Evolutionary conservation across 208 protist species (phyloP).

Genomic region (Leptomonas seymouri): DNA sequence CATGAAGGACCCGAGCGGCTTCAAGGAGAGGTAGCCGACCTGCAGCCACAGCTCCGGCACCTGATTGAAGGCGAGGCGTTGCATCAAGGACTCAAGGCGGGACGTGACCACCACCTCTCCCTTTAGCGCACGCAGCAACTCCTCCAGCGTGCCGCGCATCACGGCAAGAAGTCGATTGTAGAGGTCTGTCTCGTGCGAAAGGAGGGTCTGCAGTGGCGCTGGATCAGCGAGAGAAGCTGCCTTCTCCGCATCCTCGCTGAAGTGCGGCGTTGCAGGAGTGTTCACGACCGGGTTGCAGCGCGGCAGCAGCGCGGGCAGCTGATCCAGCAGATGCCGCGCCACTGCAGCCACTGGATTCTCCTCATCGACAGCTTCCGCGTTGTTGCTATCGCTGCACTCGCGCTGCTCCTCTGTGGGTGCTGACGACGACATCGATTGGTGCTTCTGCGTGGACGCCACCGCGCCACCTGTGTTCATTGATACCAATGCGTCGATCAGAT

Average conservation of each 20-base stretch:
- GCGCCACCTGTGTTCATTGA: slow-evolving; percentile 49
- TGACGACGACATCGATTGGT: slow-evolving; percentile 25
- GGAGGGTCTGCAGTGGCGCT: slow-evolving; percentile 83
- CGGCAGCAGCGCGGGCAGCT: slow-evolving; percentile 54
- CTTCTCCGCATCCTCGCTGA: background rate
- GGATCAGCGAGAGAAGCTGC: slow-evolving; percentile 40
- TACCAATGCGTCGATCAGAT: slow-evolving; percentile 51
- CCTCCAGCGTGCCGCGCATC: slow-evolving; percentile 51
- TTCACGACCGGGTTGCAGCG: slow-evolving; percentile 38
- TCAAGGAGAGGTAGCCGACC: slow-evolving; percentile 93
- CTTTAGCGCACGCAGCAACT: slow-evolving; percentile 82
- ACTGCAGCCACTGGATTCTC: slow-evolving; percentile 52
- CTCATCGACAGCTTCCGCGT: slow-evolving; percentile 6
- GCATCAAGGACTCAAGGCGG: slow-evolving; percentile 76
- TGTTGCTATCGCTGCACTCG: slow-evolving; percentile 22
- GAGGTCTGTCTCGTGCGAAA: slow-evolving; percentile 88
- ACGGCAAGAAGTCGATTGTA: slow-evolving; percentile 81
- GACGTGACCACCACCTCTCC: slow-evolving; percentile 90
- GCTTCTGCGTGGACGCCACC: slow-evolving; percentile 9
- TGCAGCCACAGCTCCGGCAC: slow-evolving; percentile 93
- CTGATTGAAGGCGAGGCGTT: slow-evolving; percentile 76
- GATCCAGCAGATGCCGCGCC: slow-evolving; percentile 54
- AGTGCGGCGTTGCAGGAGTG: background rate
- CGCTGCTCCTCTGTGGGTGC: slow-evolving; percentile 39
- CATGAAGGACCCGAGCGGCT: slow-evolving; percentile 94